Percentiles rank a stretch among this genome's conserved stretches.
Evolutionary conservation across 805 yeast species (phyloP).

Genomic region (Hanseniaspora lindneri): DNA sequence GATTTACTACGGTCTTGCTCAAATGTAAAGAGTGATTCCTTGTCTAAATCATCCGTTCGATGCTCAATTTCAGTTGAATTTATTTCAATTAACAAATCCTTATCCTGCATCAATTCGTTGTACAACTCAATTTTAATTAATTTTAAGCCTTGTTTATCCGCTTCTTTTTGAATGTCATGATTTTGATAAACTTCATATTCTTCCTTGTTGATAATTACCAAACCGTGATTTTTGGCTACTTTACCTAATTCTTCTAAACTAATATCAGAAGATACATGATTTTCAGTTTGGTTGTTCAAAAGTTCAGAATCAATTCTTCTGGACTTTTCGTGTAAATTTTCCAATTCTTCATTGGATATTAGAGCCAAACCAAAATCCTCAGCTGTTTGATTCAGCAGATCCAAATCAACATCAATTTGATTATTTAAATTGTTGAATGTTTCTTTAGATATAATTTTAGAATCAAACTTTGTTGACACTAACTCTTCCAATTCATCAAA

Average conservation of each 20-base stretch:
- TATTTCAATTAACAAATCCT: background rate
- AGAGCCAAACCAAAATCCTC: conserved; percentile 14
- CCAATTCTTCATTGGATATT: conserved; percentile 16
- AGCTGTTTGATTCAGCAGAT: conserved; percentile 9
- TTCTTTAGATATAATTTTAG: background rate
- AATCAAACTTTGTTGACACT: background rate
- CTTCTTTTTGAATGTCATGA: conserved; percentile 5
- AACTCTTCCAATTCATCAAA: background rate
- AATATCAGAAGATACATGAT: background rate
- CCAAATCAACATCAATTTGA: conserved; percentile 1
- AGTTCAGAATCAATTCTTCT: too few relatives aligned
- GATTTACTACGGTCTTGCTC: background rate
- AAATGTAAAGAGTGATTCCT: background rate
- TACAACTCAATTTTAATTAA: background rate
- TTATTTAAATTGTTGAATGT: background rate
- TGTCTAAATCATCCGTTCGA: background rate
- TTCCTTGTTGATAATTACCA: conserved; percentile 13
- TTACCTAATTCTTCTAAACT: background rate
- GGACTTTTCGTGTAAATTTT: conserved; percentile 11
- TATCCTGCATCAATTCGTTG: background rate
- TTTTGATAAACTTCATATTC: conserved; percentile 10
- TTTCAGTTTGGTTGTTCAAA: too few relatives aligned
- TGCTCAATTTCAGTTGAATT: background rate
- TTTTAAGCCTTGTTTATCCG: conserved; percentile 2
- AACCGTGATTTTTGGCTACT: conserved; percentile 5